Evolutionary conservation across 495 filamentous ascomycete genomes (phyloP).

Genomic region (Neurospora intermedia): DNA sequence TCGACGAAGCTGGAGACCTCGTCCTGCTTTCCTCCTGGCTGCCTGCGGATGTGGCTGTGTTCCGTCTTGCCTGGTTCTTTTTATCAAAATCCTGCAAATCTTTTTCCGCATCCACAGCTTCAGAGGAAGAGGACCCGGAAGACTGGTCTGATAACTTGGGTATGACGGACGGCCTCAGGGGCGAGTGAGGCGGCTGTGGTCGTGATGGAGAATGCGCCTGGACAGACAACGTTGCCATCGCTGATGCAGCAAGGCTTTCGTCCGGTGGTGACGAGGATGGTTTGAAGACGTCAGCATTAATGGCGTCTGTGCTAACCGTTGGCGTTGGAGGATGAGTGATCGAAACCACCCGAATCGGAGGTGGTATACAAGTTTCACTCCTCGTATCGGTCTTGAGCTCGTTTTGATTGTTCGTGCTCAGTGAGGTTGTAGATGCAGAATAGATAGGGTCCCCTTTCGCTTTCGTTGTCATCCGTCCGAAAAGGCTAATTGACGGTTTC

Average conservation of each 20-base stretch:
- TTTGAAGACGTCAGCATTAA: conserved; percentile 47
- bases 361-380: conserved; percentile 18
- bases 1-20: conserved; percentile 24
- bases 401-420: conserved; percentile 24
- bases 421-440: conserved; percentile 24
- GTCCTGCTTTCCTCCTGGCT: conserved; percentile 18
- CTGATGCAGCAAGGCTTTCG: conserved; percentile 42
- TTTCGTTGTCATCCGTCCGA: conserved; percentile 27
- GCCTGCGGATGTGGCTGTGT: conserved; percentile 29
- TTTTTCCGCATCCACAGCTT: conserved; percentile 23
- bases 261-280: conserved; percentile 36
- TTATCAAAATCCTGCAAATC: conserved; percentile 24
- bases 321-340: conserved; percentile 55
- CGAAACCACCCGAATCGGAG: conserved; percentile 38
- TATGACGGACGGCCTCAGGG: conserved; percentile 30
- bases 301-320: conserved; percentile 50
- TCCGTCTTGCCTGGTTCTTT: conserved; percentile 31
- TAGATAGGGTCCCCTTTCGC: conserved; percentile 19
- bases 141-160: conserved; percentile 29
- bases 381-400: conserved; percentile 17
- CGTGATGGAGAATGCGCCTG: conserved; percentile 47
- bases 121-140: conserved; percentile 27
- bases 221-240: conserved; percentile 59
- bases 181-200: conserved; percentile 34
- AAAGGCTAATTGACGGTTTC: conserved; percentile 25